Evolutionary conservation across 2,329 filamentous ascomycete genomes (phyloP), one percentile per base, ranked within the genome.

Genomic region (Fusarium nodosum): DNA sequence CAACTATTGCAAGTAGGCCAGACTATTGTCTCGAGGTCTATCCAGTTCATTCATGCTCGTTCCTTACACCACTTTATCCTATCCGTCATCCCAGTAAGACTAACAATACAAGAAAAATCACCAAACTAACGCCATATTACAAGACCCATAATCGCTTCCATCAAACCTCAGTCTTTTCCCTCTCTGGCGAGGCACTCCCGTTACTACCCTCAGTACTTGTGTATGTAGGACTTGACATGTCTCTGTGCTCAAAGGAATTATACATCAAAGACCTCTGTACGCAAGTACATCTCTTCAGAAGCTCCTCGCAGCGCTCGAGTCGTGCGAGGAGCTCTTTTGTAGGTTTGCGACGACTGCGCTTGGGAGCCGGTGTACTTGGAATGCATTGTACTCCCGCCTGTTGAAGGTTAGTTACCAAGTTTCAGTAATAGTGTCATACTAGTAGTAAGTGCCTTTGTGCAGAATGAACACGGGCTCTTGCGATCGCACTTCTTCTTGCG

Each of bases 401-500:
- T 18, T 9, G 1, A 9, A 26, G 15, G 16, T 52, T 34, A 64
- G 48, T 16, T 3, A 20, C 6, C 4, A 13, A 4, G 16, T 38
- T 38, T 5, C 34, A 38, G 13, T n/a, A 0, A n/a, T 38, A 39
- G 0, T 15, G n/a, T 30, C 12, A 41, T n/a, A 4, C 11, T 20
- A 42, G 33, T 5, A 12, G 13, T 34, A 47, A 31, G 18, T 47
- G 65, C 68, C 42, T 71, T 71, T 47, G 56, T 26, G 38, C 68
- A 71, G 22, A 71, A 71, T 10, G 68, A 71, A 45, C 68, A 71
- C 26, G 68, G 68, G 3, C 56, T 58, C 22, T 71, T 68, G 11
- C 64, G 53, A 28, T 71, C 68, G 45, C 68, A 71, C 39, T 71
- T 71, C 68, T 71, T 71, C 38, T 71, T 71, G 45, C 68, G 64